Base-by-base conservation (phyloP, 1,284 basidiomycete species). In the Leccinum subrobustum region DNA sequence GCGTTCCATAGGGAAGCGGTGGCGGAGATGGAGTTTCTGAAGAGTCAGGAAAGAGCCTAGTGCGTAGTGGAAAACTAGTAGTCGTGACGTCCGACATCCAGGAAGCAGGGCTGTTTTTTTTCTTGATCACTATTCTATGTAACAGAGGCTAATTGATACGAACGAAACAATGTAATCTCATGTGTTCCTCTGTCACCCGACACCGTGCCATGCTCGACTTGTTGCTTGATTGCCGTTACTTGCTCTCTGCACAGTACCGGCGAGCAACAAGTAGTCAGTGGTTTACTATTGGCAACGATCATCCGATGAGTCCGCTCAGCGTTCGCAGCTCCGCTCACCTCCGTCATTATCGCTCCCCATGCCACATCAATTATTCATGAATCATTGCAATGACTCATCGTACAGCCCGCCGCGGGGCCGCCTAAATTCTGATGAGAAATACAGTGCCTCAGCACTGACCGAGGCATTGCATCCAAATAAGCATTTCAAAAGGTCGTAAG, bases 1-100 rank as follows among this genome's bases (percentile, higher is more conserved):
- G 73, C 66, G 35, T 73, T 75, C 56, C 68, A 75, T 3, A 63
- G 2, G 52, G 68, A 51, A 1, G 69, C 72, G 11, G n/a, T 67
- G 53, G 69, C 73, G 11, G 54, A 64, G 50, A n/a, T 74, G 44
- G 72, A 68, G 53, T 18, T 73, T 27, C 44, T 70, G 47, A 65
- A 7, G 39, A 62, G 59, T n/a, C 60, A 61, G 18, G 69, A 68
- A 7, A 63, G 27, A 54, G 60, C 68, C 11, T 65, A 57, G n/a
- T 1, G 60, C 65, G 14, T 65, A 58, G 16, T 2, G 6, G 6
- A 33, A 52, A 20, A 0, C 3, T 29, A n/a, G 25, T 52, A 9
- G 37, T n/a, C n/a, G 11, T 16, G 14, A 12, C 39, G 9, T 18
- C n/a, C n/a, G n/a, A 18, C 6, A 0, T 18, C 42, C 6, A 20